Evolutionary conservation across 108 stramenopile species (phyloP).

Genomic region (Conticribra weissflogii): DNA sequence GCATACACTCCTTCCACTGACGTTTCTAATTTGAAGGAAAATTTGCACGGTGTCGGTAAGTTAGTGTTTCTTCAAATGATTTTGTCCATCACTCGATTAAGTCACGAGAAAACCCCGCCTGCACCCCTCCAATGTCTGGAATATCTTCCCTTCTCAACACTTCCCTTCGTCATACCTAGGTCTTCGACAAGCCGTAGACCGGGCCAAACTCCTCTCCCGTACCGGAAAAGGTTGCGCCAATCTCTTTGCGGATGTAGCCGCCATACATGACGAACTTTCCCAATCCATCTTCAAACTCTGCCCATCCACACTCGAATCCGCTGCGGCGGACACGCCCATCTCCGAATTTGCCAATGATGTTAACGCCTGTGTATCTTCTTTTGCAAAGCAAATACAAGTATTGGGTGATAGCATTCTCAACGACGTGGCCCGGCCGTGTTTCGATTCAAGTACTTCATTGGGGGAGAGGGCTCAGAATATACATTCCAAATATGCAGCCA

Average conservation of each 20-base stretch:
- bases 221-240: constrained; percentile 26
- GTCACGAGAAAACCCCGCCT: no score
- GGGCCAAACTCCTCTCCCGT: constrained; percentile 29
- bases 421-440: constrained; percentile 29
- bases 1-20: constrained; percentile 27
- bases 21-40: constrained; percentile 15
- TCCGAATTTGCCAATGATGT: constrained; percentile 26
- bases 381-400: constrained; percentile 11
- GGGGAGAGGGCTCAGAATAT: constrained; percentile 17
- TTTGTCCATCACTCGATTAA: no score
- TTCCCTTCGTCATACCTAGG: not conserved
- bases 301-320: constrained; percentile 17
- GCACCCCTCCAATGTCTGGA: not conserved
- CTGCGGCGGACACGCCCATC: constrained; percentile 21
- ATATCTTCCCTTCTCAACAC: not conserved
- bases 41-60: constrained; percentile 33
- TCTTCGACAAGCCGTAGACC: constrained; percentile 23
- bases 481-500: constrained; percentile 17
- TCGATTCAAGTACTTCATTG: not conserved
- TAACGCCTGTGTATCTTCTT: constrained; percentile 26
- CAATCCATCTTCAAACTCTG: constrained; percentile 11
- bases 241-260: constrained; percentile 30
- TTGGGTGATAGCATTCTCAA: constrained; percentile 15
- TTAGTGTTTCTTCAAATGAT: not conserved
- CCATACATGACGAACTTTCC: constrained; percentile 32